Evolutionary conservation across 2,329 filamentous ascomycete species (phyloP), one percentile per base, ranked within the genome.

Genomic region (Dothideomycetes sp.): DNA sequence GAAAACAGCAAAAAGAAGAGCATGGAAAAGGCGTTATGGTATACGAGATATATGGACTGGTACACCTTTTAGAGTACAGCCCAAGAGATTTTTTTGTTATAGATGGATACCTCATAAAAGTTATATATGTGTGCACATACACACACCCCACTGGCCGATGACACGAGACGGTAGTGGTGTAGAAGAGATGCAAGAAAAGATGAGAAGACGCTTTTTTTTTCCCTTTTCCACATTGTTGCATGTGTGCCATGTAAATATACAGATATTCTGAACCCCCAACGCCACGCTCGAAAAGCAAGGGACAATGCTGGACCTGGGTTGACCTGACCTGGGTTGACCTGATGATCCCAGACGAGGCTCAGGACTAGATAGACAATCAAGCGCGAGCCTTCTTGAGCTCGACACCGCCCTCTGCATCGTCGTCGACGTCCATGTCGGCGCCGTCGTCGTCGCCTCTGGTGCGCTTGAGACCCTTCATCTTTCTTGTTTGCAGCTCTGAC

Each of bases 401-500:
- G 24, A 47, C 42, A 18, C 45, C 45, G 10, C 45, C 45, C 5
- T 43, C 40, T 14, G 45, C 43, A 24, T 45, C 46, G 19, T 53
- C 56, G 15, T 46, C 49, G 18, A 55, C 52, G n/a, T 44, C 50
- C 7, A 50, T 52, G 37, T 73, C 75, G 17, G 68, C 69, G 31
- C 70, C 72, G 37, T 65, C 68, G 37, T 72, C 70, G 17, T 75
- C 64, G 46, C 79, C 79, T 40, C 85, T 76, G 48, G 73, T 78
- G 49, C 91, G 74, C 76, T 96, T 98, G 50, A 98, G 64, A 50
- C 88, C 91, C 78, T 98, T 98, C 88, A 98, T 96, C 77, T 98
- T 98, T 57, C 91, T 80, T 38, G 88, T 93, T 70, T 98, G 91
- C 62, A 98, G 63, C 52, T 82, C 75, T 56, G 70, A 72, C 43